Conservation (phyloP, 2,329 filamentous ascomycete genomes). For the Biscogniauxia marginata region DNA sequence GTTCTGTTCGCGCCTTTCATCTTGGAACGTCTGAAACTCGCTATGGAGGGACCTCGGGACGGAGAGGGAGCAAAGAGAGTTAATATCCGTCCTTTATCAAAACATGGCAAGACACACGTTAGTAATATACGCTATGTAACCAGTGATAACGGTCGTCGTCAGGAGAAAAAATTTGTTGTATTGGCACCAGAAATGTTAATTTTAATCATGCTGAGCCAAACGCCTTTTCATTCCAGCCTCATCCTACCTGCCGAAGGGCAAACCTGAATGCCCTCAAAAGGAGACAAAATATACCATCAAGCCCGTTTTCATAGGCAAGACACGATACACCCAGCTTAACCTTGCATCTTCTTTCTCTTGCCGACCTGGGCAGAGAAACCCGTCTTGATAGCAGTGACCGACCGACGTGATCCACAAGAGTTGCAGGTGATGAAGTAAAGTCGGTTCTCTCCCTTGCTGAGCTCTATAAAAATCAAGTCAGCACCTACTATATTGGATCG, state of each 20-base stretch:
- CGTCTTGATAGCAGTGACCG: conserved; percentile 97
- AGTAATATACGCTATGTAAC: too few relatives aligned
- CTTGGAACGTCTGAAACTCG: too few relatives aligned
- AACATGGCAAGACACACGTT: too few relatives aligned
- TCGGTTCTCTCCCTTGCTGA: conserved; percentile 99
- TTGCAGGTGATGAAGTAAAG: conserved; percentile 99
- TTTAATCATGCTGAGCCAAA: conserved; percentile 1
- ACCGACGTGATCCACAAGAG: conserved; percentile 77
- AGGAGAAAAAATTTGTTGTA: background rate
- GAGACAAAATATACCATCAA: background rate
- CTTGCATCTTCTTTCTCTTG: conserved; percentile 94
- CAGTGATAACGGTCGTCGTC: background rate
- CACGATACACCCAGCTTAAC: conserved; percentile 50
- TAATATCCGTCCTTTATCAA: too few relatives aligned
- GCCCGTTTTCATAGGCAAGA: background rate
- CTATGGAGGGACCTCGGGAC: too few relatives aligned
- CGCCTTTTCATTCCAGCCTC: conserved; percentile 7
- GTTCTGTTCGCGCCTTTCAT: too few relatives aligned
- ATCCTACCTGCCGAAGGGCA: conserved; percentile 4
- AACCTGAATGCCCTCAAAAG: background rate
- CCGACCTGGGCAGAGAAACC: conserved; percentile 99
- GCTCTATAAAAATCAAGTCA: conserved; percentile 60
- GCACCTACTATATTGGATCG: background rate
- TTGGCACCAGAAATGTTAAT: background rate
- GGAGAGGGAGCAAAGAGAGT: too few relatives aligned